These are phyloP conservation scores for Protomyces arabidopsidicola DNA, from an alignment of 1,139 yeast genomes.

Conservation along the genomic window DNA sequence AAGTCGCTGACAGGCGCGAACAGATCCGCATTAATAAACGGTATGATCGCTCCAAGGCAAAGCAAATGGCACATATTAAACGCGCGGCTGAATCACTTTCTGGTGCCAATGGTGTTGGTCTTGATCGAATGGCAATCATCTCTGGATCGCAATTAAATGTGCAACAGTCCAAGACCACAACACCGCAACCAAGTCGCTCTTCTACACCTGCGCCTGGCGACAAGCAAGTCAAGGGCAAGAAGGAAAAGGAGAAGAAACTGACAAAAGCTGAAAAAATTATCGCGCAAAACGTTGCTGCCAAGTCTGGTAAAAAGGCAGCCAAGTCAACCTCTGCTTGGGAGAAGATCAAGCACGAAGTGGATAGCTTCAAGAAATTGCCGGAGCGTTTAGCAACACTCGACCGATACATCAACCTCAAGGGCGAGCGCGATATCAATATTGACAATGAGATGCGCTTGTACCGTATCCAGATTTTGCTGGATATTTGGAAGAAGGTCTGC, in stretches of 20 bases:
- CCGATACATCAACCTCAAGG: conserved; percentile 12
- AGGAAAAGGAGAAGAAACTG: conserved; percentile 26
- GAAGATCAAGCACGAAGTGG: conserved; percentile 24
- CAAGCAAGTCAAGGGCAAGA: conserved; percentile 15
- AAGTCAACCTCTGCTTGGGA: conserved; percentile 27
- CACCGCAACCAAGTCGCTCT: conserved; percentile 21
- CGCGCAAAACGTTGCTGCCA: conserved; percentile 26
- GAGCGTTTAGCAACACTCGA: conserved; percentile 22
- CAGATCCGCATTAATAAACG: conserved; percentile 26
- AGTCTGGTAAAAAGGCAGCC: conserved; percentile 27
- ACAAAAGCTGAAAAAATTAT: conserved; percentile 28
- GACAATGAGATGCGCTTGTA: conserved; percentile 28
- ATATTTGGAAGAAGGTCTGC: conserved; percentile 27
- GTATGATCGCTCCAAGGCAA: conserved; percentile 18
- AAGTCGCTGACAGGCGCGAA: conserved; percentile 13
- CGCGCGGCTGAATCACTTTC: conserved; percentile 16
- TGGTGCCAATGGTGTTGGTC: conserved; percentile 21
- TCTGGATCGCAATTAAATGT: conserved; percentile 4
- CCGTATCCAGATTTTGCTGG: conserved; percentile 27
- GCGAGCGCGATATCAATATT: conserved; percentile 25
- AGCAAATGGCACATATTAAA: conserved; percentile 25
- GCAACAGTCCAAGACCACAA: background rate
- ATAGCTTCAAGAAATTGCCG: conserved; percentile 22
- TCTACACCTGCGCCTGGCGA: conserved; percentile 16
- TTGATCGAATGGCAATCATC: conserved; percentile 22